Percentiles rank a stretch among this genome's conserved stretches.
phyloP scores from a whole-genome alignment of 1,284 basidiomycete species.

The Ganoderma lucidum region DNA sequence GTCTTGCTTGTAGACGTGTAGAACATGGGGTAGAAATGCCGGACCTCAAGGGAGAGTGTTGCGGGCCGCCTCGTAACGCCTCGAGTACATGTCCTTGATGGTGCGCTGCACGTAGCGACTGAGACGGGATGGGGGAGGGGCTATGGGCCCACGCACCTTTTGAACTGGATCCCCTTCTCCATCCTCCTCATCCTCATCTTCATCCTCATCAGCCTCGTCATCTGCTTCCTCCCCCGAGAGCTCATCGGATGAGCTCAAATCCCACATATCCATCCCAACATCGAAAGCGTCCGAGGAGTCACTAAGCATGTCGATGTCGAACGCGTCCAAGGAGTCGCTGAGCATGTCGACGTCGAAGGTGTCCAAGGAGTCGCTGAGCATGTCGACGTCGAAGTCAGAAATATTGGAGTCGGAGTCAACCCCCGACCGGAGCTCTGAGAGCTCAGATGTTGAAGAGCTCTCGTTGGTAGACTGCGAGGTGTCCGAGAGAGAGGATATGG shows the following conservation, averaged over 20 bases:
- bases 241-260: background rate
- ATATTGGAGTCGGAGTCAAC: no score
- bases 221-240: background rate
- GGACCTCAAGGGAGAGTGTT: background rate
- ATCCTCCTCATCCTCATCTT: no score
- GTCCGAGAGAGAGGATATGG: no score
- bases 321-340: no score
- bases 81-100: background rate
- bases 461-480: no score
- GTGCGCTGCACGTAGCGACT: background rate
- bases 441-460: no score
- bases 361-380: no score
- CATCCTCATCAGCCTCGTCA: background rate
- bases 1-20: background rate
- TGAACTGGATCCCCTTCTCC: background rate
- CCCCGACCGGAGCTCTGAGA: no score
- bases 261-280: background rate
- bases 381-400: no score
- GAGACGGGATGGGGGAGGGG: background rate
- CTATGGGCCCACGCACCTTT: background rate
- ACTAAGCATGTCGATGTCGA: background rate
- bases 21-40: background rate
- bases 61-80: background rate
- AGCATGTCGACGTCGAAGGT: no score
- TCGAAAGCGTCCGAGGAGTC: background rate